A percentile compares a stretch with the other conserved stretches of the same genome.
Conservation (phyloP, 192 early-diverging fungal species). For the Coemansia sp. region DNA sequence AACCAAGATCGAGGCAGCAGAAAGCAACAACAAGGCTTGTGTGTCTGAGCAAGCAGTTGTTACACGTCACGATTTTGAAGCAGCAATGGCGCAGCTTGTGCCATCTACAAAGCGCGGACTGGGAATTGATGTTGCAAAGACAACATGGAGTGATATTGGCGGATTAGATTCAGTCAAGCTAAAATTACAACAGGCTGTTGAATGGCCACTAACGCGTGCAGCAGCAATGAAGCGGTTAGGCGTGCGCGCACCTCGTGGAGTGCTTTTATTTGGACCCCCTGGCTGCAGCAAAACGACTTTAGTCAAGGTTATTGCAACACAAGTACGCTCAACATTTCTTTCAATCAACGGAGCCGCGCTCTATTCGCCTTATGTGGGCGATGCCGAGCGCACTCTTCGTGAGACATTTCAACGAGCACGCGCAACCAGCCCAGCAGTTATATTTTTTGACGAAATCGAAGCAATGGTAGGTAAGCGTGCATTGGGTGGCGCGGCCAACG, state of each 20-base stretch:
- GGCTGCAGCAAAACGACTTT: constrained; percentile 98
- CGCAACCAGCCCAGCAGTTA: constrained; percentile 71
- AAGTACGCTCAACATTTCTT: constrained; percentile 68
- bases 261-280: constrained; percentile 95
- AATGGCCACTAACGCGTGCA: constrained; percentile 81
- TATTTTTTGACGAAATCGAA: constrained; percentile 98
- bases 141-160: constrained; percentile 83
- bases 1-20: not conserved
- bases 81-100: constrained; percentile 59
- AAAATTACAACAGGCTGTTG: constrained; percentile 77
- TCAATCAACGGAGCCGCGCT: constrained; percentile 56
- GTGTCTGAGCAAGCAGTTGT: constrained; percentile 3
- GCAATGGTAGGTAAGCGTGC: constrained; percentile 87
- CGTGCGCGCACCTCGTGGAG: constrained; percentile 76
- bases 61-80: constrained; percentile 58
- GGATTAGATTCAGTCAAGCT: constrained; percentile 80
- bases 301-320: constrained; percentile 81
- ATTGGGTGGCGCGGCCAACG: constrained; percentile 52
- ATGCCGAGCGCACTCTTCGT: constrained; percentile 56
- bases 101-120: constrained; percentile 75
- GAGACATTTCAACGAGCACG: constrained; percentile 79
- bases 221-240: constrained; percentile 73
- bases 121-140: constrained; percentile 60
- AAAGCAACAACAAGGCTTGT: not conserved
- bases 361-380: constrained; percentile 41